phyloP scores from a whole-genome alignment of 2,329 filamentous ascomycete genomes.

The Verticillium longisporum region DNA sequence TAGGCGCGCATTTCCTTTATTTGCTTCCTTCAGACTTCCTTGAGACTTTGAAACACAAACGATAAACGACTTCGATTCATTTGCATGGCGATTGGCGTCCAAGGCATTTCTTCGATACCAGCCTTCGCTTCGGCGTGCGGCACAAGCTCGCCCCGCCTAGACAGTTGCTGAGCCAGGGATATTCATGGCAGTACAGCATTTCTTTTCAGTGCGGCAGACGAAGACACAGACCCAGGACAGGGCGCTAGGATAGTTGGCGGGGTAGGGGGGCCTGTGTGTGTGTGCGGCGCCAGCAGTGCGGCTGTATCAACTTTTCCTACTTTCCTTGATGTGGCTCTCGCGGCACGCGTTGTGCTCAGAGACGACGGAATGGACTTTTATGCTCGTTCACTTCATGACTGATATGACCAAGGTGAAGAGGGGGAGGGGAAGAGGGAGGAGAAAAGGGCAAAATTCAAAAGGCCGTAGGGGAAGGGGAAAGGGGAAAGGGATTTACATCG shows the following conservation, averaged over 20 bases:
- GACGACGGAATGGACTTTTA: not conserved
- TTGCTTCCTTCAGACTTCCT: not conserved
- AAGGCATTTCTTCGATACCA: slow-evolving; percentile 23
- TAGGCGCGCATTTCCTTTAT: not conserved
- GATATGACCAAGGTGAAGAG: not conserved
- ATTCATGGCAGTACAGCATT: slow-evolving; percentile 1
- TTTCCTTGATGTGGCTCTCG: not conserved
- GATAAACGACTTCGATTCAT: slow-evolving; percentile 16
- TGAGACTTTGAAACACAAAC: slow-evolving; percentile 1
- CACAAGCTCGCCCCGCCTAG: not conserved
- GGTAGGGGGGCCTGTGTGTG: not conserved
- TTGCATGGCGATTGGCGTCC: slow-evolving; percentile 26
- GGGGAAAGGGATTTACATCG: slow-evolving; percentile 11
- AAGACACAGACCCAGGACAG: not conserved
- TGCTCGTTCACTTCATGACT: not conserved
- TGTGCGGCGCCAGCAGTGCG: too few species aligned
- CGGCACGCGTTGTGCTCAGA: not conserved
- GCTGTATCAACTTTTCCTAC: not conserved
- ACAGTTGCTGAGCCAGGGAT: slow-evolving; percentile 1
- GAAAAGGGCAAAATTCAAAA: not conserved
- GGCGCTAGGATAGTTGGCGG: not conserved
- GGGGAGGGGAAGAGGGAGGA: not conserved
- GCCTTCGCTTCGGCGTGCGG: slow-evolving; percentile 12
- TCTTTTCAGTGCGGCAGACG: not conserved
- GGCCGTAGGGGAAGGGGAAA: slow-evolving; percentile 7